Percentiles rank a stretch among this genome's conserved stretches.
These are phyloP conservation scores for Solanum sitiens DNA, from an alignment of 257 asterid genomes.

Conservation along the genomic window DNA sequence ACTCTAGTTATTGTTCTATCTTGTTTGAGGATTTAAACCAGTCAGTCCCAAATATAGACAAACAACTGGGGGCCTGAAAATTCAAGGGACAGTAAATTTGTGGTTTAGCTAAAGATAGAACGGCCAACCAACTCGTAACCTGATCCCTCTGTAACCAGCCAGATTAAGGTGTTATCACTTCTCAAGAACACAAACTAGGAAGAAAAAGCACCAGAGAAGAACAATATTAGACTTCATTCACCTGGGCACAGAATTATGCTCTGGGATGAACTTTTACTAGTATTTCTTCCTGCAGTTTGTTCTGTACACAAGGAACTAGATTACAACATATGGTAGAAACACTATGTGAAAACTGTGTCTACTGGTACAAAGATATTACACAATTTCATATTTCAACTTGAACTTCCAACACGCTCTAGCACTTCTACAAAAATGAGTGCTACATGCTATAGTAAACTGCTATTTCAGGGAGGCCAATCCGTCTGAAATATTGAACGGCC, in stretches of 20 bases:
- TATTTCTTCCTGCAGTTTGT: neutral
- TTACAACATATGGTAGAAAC: neutral
- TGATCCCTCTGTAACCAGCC: neutral
- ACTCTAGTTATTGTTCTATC: neutral
- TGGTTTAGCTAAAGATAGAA: too few relatives aligned
- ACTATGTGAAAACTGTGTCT: neutral
- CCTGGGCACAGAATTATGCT: neutral
- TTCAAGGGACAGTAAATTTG: neutral
- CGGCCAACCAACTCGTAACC: neutral
- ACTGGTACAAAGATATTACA: slow-evolving; percentile 26
- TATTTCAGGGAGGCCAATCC: slow-evolving; percentile 48
- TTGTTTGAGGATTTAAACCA: neutral
- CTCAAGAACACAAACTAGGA: neutral
- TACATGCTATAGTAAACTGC: slow-evolving; percentile 12
- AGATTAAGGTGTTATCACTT: neutral
- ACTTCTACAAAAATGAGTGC: slow-evolving; percentile 25
- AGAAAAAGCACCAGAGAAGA: neutral
- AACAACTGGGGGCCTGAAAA: neutral
- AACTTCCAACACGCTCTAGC: slow-evolving; percentile 5
- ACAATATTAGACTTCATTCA: neutral
- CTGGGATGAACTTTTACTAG: neutral
- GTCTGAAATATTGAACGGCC: slow-evolving; percentile 51
- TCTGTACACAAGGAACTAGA: neutral
- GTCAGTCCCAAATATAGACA: neutral
- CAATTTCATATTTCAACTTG: neutral